Evolutionary conservation across 139 green algal genomes (phyloP).

Genomic region (Coelastrella sp.): DNA sequence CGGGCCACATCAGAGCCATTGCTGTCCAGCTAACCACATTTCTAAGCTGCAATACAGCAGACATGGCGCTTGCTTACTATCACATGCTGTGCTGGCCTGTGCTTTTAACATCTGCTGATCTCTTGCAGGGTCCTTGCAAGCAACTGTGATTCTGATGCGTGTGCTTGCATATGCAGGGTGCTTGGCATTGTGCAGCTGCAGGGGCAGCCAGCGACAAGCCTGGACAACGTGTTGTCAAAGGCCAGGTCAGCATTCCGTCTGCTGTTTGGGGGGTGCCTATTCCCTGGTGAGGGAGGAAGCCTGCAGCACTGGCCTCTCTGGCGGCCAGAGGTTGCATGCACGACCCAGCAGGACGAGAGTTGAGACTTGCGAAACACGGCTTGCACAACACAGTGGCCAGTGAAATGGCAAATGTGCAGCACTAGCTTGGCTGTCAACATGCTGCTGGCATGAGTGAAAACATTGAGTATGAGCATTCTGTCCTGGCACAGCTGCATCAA

Average conservation of each 20-base stretch:
- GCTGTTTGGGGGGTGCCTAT: not conserved
- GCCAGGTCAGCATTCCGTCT: not conserved
- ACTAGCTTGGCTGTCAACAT: not conserved
- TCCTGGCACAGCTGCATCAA: not conserved
- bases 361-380: not conserved
- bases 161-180: not conserved
- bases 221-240: not conserved
- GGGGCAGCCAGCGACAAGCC: not conserved
- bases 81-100: not conserved
- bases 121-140: not conserved
- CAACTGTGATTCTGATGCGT: not conserved
- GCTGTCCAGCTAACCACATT: no score
- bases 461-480: not conserved
- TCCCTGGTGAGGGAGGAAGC: not conserved
- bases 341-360: not conserved
- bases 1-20: no score
- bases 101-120: not conserved
- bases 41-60: no score
- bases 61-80: not conserved
- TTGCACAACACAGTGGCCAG: not conserved
- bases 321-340: not conserved
- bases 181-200: not conserved
- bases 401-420: not conserved
- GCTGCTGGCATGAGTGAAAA: not conserved
- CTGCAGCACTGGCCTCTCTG: not conserved